These are phyloP conservation scores for Scedosporium apiospermum DNA, from an alignment of 2,329 filamentous ascomycete genomes.

Conservation along the genomic window DNA sequence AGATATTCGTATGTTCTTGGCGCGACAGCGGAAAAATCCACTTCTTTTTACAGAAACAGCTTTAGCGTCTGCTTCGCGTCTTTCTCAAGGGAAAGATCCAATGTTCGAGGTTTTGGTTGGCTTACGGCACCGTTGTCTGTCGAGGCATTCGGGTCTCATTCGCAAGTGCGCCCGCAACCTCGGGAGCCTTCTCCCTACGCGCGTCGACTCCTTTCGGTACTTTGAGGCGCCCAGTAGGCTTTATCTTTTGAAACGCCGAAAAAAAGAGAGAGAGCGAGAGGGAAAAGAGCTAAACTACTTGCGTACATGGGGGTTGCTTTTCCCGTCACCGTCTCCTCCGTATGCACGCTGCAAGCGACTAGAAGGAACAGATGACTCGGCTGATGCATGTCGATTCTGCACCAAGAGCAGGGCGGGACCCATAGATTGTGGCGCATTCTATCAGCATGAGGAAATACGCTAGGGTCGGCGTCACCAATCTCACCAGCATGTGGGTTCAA, in stretches of 20 bases:
- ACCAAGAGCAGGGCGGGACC: not conserved
- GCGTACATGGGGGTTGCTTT: not conserved
- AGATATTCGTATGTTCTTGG: not conserved
- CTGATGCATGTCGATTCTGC: not conserved
- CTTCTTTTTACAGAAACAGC: not conserved
- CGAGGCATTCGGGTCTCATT: too few relatives aligned
- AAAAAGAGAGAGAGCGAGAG: too few relatives aligned
- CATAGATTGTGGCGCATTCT: not conserved
- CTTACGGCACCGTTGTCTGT: too few relatives aligned
- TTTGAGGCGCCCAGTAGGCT: too few relatives aligned
- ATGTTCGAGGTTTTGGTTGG: not conserved
- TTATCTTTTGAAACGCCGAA: too few relatives aligned
- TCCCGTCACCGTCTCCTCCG: not conserved
- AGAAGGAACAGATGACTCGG: not conserved
- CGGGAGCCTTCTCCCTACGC: too few relatives aligned
- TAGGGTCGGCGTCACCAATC: not conserved
- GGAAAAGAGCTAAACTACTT: not conserved
- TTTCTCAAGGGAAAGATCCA: not conserved
- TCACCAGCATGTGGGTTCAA: not conserved
- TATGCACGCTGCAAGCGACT: not conserved
- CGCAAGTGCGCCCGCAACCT: too few relatives aligned
- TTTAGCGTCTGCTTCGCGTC: not conserved
- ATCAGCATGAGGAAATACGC: not conserved
- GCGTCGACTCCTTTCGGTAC: too few relatives aligned
- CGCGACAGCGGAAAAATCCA: not conserved